These are phyloP conservation scores for Epichloe brachyelytri DNA, from an alignment of 2,329 filamentous ascomycete species.

Conservation along the genomic window DNA sequence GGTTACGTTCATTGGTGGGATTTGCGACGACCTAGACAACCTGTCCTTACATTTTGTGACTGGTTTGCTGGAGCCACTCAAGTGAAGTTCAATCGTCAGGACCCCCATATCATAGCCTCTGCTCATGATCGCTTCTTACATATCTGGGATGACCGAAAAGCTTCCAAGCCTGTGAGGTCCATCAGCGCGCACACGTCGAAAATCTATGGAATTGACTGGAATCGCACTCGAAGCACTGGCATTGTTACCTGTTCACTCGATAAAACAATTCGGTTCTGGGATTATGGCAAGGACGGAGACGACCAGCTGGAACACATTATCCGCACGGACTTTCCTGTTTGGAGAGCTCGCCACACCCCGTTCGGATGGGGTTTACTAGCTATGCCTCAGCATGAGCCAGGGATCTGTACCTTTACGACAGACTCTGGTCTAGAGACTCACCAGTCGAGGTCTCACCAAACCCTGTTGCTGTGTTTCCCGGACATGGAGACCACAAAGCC, in stretches of 20 bases:
- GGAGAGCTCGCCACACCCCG: slow-evolving; percentile 81
- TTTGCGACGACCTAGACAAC: slow-evolving; percentile 58
- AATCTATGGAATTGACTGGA: slow-evolving; percentile 94
- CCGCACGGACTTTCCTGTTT: slow-evolving; percentile 72
- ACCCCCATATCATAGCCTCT: slow-evolving; percentile 77
- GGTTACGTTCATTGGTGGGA: slow-evolving; percentile 93
- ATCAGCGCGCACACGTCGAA: slow-evolving; percentile 85
- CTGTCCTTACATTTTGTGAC: slow-evolving; percentile 73
- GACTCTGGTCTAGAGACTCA: slow-evolving; percentile 33
- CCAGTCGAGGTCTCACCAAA: slow-evolving; percentile 30
- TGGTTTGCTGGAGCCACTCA: slow-evolving; percentile 91
- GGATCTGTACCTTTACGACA: slow-evolving; percentile 73
- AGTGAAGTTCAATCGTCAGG: slow-evolving; percentile 86
- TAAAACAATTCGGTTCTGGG: slow-evolving; percentile 89
- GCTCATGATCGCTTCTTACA: slow-evolving; percentile 79
- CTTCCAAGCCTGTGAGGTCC: slow-evolving; percentile 64
- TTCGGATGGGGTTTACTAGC: slow-evolving; percentile 77
- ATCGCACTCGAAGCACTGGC: slow-evolving; percentile 57
- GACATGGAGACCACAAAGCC: slow-evolving; percentile 54
- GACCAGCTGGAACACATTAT: slow-evolving; percentile 65
- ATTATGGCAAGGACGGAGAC: slow-evolving; percentile 51
- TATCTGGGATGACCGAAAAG: slow-evolving; percentile 80
- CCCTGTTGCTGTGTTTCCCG: slow-evolving; percentile 45
- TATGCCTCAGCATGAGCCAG: slow-evolving; percentile 84
- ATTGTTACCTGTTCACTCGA: slow-evolving; percentile 84